phyloP scores from a whole-genome alignment of 805 yeast genomes.

The Starmera caribaea region DNA sequence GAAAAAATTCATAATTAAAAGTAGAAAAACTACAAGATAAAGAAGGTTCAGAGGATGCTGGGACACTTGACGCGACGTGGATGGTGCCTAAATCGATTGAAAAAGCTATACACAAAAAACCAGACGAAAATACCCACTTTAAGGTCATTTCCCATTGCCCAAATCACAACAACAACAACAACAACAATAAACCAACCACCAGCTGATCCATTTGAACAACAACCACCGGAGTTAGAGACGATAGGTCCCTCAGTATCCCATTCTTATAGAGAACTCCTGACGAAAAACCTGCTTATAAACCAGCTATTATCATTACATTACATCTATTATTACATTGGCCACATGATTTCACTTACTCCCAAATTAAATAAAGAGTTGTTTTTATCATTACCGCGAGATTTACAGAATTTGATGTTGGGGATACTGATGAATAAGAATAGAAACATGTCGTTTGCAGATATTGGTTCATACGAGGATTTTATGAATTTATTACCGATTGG shows the following conservation, averaged over 20 bases:
- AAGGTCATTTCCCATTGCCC: too few species aligned
- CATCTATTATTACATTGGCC: not conserved
- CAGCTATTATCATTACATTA: not conserved
- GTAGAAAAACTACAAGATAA: too few species aligned
- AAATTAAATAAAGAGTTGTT: not conserved
- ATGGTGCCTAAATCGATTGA: too few species aligned
- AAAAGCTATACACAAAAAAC: too few species aligned
- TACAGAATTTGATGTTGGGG: not conserved
- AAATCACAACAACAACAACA: too few species aligned
- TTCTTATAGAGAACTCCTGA: slow-evolving; percentile 2
- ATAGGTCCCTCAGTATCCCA: slow-evolving; percentile 1
- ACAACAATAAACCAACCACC: not conserved
- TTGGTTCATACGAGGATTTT: not conserved
- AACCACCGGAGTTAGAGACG: slow-evolving; percentile 1
- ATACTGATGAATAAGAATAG: not conserved
- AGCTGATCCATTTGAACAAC: not conserved
- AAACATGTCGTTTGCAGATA: not conserved
- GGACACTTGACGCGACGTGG: too few species aligned
- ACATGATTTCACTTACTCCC: not conserved
- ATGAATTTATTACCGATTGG: not conserved
- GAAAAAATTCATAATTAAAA: too few species aligned
- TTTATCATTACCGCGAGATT: not conserved
- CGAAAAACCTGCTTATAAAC: slow-evolving; percentile 1
- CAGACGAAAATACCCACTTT: too few species aligned
- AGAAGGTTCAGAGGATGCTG: too few species aligned